Base-by-base conservation (phyloP, 768 basidiomycete genomes). In the Auricularia cornea region DNA sequence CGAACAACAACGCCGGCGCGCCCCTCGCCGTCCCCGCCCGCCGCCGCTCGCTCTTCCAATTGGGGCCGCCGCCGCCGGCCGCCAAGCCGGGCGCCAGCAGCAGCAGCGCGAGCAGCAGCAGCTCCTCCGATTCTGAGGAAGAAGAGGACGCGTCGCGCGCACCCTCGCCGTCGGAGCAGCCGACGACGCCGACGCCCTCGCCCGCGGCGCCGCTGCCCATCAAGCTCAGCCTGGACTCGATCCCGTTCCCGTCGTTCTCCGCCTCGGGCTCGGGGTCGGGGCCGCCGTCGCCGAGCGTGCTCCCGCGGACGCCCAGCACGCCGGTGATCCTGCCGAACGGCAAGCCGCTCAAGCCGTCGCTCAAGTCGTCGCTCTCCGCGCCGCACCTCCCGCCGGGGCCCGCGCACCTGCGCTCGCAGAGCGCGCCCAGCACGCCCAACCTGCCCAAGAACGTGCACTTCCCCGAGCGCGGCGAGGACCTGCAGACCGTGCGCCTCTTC, bases 371-470 rank as follows among this genome's bases (percentile, higher is more conserved):
- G 3, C 23, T 51, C 18, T 64, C 63, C 52, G 51, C 63, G 2
- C 65, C 65, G 23, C 63, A 64, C 35, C 54, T 66, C 23, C 60
- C 60, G 35, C 63, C 54, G 12, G 26, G 10, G 2, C 16, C 35
- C 35, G 44, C 44, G 11, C 54, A 57, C 28, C 30, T 44, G 32
- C 30, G 32, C 10, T 8, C 30, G 32, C 62, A 59, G 52, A 40
- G 38, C 35, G 56, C 56, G 54, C 54, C 54, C 26, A 28, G 8
- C 28, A 57, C 54, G 54, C 54, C 54, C 54, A 29, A 57, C 54
- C 54, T 31, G 18, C 16, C 44, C 6, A 48, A 80, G 64, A 75
- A 74, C 63, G 79, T 80, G 14, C 79, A 80, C 68, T 80, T 80
- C 61, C 62, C 62, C 16, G 57, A 59, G 44, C 33, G 48, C 26